Evolutionary conservation across 169 alveolate species (phyloP), one percentile per base, ranked within the genome.

Genomic region (Eimeria nieschulzi): DNA sequence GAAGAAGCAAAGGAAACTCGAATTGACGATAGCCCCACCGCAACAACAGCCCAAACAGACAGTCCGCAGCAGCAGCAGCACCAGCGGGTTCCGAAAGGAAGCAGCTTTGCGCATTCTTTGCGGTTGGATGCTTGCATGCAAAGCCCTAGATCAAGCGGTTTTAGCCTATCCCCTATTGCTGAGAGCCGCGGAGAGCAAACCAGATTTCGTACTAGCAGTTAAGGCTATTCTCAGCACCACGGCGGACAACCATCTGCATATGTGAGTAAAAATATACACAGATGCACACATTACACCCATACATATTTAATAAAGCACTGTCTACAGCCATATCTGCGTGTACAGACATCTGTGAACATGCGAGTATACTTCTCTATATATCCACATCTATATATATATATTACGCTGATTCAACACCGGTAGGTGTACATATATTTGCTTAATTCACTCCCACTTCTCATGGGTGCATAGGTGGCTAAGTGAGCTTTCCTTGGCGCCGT

Each of bases 51-150:
- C 21, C 79, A 70, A 21, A 23, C 53, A 0, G 23, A 70, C 9
- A 33, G n/a, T 25, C 79, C 13, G 79, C 79, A 70, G 55, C 79
- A 70, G 79, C 79, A 70, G 55, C 79, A 70, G 79, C 54, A 70
- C 19, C 79, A 70, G 53, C 79, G 21, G 79, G 13, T 25, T 39
- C 79, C 23, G 10, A 39, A 70, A 33, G 79, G 55, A 23, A 53
- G 55, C 23, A 53, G 23, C 2, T 17, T n/a, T 10, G 53, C 55
- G 15, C 23, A 53, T 7, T 25, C 1, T 21, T 8, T 17, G 79
- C 23, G 55, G 79, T 33, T 25, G 79, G 54, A 70, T 3, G 21
- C 0, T 10, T 17, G n/a, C 21, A 59, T 13, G 66, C 66, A 59
- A 59, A 59, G n/a, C 13, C 66, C 21, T 2, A 10, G 6, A 10